Evolutionary conservation across 164 flowering plant genomes (phyloP).

Genomic region (Buxus sempervirens): DNA sequence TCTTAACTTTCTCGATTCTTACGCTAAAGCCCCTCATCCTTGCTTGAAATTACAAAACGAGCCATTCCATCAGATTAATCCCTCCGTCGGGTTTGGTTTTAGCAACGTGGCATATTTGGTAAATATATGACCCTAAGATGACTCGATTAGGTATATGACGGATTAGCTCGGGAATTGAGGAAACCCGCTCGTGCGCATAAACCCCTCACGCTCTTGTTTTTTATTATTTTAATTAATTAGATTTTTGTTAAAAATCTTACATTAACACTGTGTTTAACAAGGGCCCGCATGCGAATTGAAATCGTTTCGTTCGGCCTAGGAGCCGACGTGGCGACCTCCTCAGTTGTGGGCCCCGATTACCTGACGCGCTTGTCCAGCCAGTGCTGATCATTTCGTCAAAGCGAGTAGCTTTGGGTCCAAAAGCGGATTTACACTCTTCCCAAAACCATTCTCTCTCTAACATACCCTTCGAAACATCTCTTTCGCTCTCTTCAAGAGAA

Average conservation of each 20-base stretch:
- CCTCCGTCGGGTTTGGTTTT: too few species aligned
- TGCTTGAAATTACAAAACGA: too few species aligned
- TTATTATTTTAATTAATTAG: not conserved
- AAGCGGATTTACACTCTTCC: conserved; percentile 18
- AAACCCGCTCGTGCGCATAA: conserved; percentile 57
- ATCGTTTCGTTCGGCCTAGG: too few species aligned
- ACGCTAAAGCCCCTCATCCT: not conserved
- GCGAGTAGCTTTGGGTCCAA: conserved; percentile 6
- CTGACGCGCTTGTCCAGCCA: too few species aligned
- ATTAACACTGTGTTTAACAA: too few species aligned
- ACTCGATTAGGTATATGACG: not conserved
- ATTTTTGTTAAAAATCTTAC: too few species aligned
- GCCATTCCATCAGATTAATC: too few species aligned
- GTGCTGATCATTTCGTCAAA: conserved; percentile 19
- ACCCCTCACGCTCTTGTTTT: conserved; percentile 33
- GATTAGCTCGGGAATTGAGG: conserved; percentile 33
- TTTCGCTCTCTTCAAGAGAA: conserved; percentile 26
- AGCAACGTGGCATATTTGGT: not conserved
- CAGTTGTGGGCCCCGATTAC: not conserved
- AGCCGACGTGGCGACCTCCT: too few species aligned
- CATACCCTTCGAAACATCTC: conserved; percentile 23
- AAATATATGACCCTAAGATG: not conserved
- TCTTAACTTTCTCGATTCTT: not conserved
- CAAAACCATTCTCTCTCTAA: conserved; percentile 19
- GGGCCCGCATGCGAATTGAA: too few species aligned